Conservation (phyloP, 805 yeast species). For the Yamadazyma insecticola region DNA sequence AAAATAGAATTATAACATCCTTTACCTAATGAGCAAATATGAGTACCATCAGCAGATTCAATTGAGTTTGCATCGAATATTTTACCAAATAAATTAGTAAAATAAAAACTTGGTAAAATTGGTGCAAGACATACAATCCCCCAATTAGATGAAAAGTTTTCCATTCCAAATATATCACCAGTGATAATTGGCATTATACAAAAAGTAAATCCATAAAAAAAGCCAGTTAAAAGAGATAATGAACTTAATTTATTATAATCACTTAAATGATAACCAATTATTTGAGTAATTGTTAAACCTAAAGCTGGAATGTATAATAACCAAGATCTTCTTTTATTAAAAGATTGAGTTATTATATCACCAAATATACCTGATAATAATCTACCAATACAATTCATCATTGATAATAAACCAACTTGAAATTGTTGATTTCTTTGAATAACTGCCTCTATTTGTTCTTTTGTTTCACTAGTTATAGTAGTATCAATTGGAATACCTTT, state of each 20-base stretch:
- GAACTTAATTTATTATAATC: constrained; percentile 39
- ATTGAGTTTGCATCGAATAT: constrained; percentile 49
- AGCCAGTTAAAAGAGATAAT: constrained; percentile 56
- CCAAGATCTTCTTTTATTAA: constrained; percentile 46
- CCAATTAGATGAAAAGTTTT: constrained; percentile 66
- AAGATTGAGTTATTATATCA: constrained; percentile 49
- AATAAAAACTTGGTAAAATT: constrained; percentile 51
- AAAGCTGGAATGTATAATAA: constrained; percentile 50
- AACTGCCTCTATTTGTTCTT: constrained; percentile 19
- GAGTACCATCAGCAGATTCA: constrained; percentile 5
- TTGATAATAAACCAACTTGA: constrained; percentile 69
- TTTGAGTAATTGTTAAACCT: constrained; percentile 47
- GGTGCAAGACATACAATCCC: constrained; percentile 69
- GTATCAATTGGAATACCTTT: constrained; percentile 18
- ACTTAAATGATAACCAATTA: constrained; percentile 35
- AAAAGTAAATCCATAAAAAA: constrained; percentile 69
- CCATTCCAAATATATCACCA: constrained; percentile 71
- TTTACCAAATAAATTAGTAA: constrained; percentile 60
- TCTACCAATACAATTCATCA: constrained; percentile 65
- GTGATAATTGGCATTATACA: constrained; percentile 72
- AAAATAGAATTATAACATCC: constrained; percentile 45
- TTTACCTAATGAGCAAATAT: constrained; percentile 28
- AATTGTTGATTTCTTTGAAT: constrained; percentile 58
- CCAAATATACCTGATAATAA: constrained; percentile 59
- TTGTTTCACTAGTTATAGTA: constrained; percentile 11